A percentile compares a stretch with the other conserved stretches of the same genome.
phyloP scores from a whole-genome alignment of 176 grass and related monocot genomes.

The Echinochloa phyllopogon region DNA sequence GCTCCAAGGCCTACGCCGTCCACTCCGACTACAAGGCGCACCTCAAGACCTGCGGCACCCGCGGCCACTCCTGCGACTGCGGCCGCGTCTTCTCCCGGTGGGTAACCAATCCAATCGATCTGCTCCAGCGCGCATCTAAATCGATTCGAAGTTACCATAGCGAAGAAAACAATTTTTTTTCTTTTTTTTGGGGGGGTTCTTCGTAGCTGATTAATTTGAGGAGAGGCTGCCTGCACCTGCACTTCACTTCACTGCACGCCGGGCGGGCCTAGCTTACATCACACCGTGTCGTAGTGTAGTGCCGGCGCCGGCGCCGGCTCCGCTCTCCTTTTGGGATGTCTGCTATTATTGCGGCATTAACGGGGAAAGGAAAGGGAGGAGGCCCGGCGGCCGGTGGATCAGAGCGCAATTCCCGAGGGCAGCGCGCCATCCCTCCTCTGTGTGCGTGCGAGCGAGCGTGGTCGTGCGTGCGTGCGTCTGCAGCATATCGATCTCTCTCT shows the following conservation, averaged over 20 bases:
- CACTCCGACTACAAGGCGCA: constrained; percentile 99
- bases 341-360: constrained; percentile 44
- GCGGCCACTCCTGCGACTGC: constrained; percentile 96
- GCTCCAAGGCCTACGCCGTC: constrained; percentile 98
- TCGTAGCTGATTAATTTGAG: neutral
- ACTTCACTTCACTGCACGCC: no score
- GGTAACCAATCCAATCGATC: neutral
- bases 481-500: constrained; percentile 18
- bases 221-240: neutral
- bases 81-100: constrained; percentile 96
- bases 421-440: neutral
- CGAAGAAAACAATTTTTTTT: no score
- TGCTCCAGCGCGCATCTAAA: no score
- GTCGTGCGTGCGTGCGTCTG: neutral
- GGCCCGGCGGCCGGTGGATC: neutral
- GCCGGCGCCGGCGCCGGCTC: neutral
- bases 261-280: constrained; percentile 7
- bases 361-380: constrained; percentile 11
- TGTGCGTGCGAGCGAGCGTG: constrained; percentile 17
- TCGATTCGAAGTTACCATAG: no score
- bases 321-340: constrained; percentile 44
- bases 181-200: neutral
- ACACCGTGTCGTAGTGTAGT: neutral
- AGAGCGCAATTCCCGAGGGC: constrained; percentile 69
- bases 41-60: constrained; percentile 99